Evolutionary conservation across 1,139 yeast genomes (phyloP).

Genomic region (Yamadazyma triangularis): DNA sequence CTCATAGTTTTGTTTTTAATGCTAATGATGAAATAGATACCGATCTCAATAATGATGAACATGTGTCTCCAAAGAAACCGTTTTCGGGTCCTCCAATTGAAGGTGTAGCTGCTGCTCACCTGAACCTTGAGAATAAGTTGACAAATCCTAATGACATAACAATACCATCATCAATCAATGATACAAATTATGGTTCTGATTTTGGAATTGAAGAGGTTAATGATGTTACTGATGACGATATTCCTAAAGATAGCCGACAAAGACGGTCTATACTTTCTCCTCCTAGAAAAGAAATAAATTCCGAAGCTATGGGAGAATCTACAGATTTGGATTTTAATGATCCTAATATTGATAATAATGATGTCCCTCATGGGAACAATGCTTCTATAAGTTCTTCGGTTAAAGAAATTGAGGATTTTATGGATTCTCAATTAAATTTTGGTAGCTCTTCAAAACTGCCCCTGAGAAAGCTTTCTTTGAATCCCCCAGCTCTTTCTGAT

Average conservation of each 20-base stretch:
- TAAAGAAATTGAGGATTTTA: conserved; percentile 39
- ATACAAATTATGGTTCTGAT: conserved; percentile 15
- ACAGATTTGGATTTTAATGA: neutral
- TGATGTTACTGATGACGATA: conserved; percentile 24
- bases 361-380: no score
- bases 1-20: conserved; percentile 31
- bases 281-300: conserved; percentile 8
- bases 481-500: neutral
- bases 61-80: conserved; percentile 1
- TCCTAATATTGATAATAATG: conserved; percentile 3
- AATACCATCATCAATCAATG: neutral
- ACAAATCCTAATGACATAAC: conserved; percentile 24
- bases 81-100: conserved; percentile 3
- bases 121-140: conserved; percentile 5
- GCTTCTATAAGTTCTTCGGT: conserved; percentile 27
- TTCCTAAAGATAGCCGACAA: no score
- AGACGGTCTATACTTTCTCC: neutral
- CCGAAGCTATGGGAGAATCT: conserved; percentile 1
- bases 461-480: conserved; percentile 1
- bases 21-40: conserved; percentile 6
- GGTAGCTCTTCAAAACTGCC: conserved; percentile 8
- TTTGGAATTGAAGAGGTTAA: conserved; percentile 40
- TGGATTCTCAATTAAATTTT: conserved; percentile 32
- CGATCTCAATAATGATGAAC: conserved; percentile 1
- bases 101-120: neutral